Conservation (phyloP, 1,284 basidiomycete species). For the Cryptococcus sp. region DNA sequence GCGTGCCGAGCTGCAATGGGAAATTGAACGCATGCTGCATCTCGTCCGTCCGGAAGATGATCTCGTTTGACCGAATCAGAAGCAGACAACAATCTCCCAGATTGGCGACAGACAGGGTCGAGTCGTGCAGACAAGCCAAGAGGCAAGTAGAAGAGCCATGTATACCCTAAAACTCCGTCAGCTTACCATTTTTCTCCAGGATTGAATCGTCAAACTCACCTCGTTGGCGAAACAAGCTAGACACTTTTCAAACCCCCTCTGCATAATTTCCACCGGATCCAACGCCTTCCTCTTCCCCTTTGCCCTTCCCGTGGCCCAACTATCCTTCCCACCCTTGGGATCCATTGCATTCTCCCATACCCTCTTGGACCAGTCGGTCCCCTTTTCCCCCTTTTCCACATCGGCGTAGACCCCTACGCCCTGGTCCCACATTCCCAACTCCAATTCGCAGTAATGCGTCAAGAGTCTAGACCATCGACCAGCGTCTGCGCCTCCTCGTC, state of each 20-base stretch:
- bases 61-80: conserved; percentile 68
- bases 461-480: conserved; percentile 41
- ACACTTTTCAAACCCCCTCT: conserved; percentile 54
- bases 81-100: conserved; percentile 87
- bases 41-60: conserved; percentile 83
- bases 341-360: conserved; percentile 8
- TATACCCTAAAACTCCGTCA: conserved; percentile 45
- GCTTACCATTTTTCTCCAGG: neutral
- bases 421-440: conserved; percentile 38
- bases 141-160: conserved; percentile 54
- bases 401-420: conserved; percentile 33
- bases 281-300: conserved; percentile 24
- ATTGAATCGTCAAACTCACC: conserved; percentile 25
- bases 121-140: conserved; percentile 56
- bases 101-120: conserved; percentile 81
- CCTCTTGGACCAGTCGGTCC: conserved; percentile 12
- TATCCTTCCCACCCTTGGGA: neutral
- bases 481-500: conserved; percentile 38
- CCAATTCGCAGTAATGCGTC: conserved; percentile 44
- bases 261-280: conserved; percentile 56
- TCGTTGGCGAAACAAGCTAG: conserved; percentile 46
- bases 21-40: conserved; percentile 97
- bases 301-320: neutral
- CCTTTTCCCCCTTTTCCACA: neutral
- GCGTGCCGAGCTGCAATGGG: conserved; percentile 79